Evolutionary conservation across 2,329 filamentous ascomycete genomes (phyloP).

Genomic region (Sodiomyces alkalinus): DNA sequence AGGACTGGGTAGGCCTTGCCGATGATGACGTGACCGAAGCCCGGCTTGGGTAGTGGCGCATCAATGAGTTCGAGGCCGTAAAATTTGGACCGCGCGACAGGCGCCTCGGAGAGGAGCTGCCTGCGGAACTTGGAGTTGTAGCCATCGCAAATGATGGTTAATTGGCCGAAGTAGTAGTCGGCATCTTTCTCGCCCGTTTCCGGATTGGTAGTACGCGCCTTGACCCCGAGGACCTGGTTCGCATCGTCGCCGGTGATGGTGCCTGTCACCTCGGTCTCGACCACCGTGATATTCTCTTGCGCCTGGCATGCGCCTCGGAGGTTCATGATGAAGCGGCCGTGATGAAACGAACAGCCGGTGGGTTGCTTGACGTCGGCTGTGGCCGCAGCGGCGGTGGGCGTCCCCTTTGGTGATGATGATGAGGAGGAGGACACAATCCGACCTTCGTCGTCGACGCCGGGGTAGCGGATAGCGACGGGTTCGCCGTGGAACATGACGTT

Average conservation of each 20-base stretch:
- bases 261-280: slow-evolving; percentile 75
- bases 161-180: slow-evolving; percentile 74
- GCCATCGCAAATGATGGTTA: slow-evolving; percentile 85
- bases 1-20: slow-evolving; percentile 63
- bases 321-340: slow-evolving; percentile 80
- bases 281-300: slow-evolving; percentile 72
- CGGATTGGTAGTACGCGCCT: slow-evolving; percentile 50
- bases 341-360: slow-evolving; percentile 76
- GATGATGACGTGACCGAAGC: slow-evolving; percentile 80
- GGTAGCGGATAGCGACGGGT: slow-evolving; percentile 66
- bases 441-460: slow-evolving; percentile 38
- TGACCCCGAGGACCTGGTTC: slow-evolving; percentile 67
- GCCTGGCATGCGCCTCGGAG: slow-evolving; percentile 59
- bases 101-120: slow-evolving; percentile 50
- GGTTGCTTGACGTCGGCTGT: slow-evolving; percentile 17
- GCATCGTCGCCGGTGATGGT: slow-evolving; percentile 56
- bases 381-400: slow-evolving; percentile 4
- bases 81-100: slow-evolving; percentile 71
- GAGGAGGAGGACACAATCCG: slow-evolving; percentile 16
- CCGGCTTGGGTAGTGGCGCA: slow-evolving; percentile 56
- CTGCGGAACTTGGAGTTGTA: slow-evolving; percentile 89
- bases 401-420: no score
- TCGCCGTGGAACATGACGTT: slow-evolving; percentile 70
- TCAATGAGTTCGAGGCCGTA: slow-evolving; percentile 89
- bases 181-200: slow-evolving; percentile 36